Evolutionary conservation across 129 eudicot genomes (phyloP), one percentile per base, ranked within the genome.

Genomic region (Flaveria brownii): DNA sequence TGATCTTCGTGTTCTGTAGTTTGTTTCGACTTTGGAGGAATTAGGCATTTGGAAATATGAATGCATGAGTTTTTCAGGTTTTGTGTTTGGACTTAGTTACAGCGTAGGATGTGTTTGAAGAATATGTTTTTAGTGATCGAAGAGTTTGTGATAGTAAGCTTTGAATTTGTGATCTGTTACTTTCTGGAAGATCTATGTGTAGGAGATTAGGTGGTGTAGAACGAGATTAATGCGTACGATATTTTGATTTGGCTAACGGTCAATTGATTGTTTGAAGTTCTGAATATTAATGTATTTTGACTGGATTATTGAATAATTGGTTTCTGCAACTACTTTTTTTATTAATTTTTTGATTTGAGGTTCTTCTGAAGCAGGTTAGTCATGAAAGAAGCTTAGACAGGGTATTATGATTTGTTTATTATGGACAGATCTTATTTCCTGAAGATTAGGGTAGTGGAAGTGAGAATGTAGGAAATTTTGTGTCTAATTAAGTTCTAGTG

Each of bases 161-260:
- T 51, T 57, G 50, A 59, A 59, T 52, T 70, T 61, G 71, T 60
- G 77, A 71, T 78, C 82, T 70, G 77, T 78, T 39, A 20, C 71
- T 28, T 70, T 69, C 4, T 57, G 76, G 0, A 13, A 70, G 77
- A 71, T 78, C 66, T 46, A 36, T 70, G 70, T 6, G 6, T 26
- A 57, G 62, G 12, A 49, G 72, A 46, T 62, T 28, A 2, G 42
- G 18, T 39, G 61, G 33, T 45, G 7, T 47, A 6, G 9, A 36
- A n/a, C 28, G 46, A 25, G 15, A 8, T 46, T 47, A 28, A 75
- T 61, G 57, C 20, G 33, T 50, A 5, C 36, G 73, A 51, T 33
- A 17, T 59, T 60, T 43, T 25, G 79, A 47, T 50, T 63, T 49
- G 2, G 52, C 18, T 51, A 51, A 65, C 43, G 12, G 66, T 39